Evolutionary conservation across 2,329 filamentous ascomycete genomes (phyloP).

Genomic region (Trichophyton simii): DNA sequence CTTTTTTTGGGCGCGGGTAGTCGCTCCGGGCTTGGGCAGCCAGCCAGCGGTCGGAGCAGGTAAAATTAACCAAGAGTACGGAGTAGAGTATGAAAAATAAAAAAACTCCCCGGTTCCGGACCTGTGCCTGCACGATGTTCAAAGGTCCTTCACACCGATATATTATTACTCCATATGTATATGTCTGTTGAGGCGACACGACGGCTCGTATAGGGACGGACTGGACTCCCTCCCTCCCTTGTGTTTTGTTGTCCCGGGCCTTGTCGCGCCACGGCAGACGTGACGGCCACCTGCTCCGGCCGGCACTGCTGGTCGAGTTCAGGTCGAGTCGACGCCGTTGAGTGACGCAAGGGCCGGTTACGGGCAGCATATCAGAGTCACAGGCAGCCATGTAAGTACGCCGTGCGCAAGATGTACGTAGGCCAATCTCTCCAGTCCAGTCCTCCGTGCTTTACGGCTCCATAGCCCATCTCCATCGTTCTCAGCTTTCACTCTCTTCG

Average conservation of each 20-base stretch:
- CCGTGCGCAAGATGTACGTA: neutral
- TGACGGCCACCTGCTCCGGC: neutral
- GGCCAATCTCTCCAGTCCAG: neutral
- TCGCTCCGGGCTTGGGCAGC: constrained; percentile 1
- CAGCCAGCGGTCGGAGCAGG: too few relatives aligned
- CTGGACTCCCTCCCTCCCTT: neutral
- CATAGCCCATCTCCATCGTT: neutral
- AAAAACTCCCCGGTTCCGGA: neutral
- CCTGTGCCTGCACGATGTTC: neutral
- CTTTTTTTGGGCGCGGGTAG: neutral
- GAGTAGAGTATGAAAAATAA: neutral
- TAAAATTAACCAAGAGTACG: neutral
- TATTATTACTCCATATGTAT: neutral
- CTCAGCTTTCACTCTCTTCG: neutral
- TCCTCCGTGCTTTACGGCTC: neutral
- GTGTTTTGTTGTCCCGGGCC: neutral
- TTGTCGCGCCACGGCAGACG: neutral
- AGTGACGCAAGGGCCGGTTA: neutral
- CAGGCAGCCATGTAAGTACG: neutral
- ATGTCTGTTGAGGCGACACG: neutral
- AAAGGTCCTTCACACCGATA: neutral
- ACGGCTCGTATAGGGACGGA: neutral
- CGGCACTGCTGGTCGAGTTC: neutral
- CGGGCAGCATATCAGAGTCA: neutral
- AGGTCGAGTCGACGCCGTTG: neutral